Conservation (phyloP, 352 stramenopile genomes). For the Pilasporangium apinafurcum region DNA sequence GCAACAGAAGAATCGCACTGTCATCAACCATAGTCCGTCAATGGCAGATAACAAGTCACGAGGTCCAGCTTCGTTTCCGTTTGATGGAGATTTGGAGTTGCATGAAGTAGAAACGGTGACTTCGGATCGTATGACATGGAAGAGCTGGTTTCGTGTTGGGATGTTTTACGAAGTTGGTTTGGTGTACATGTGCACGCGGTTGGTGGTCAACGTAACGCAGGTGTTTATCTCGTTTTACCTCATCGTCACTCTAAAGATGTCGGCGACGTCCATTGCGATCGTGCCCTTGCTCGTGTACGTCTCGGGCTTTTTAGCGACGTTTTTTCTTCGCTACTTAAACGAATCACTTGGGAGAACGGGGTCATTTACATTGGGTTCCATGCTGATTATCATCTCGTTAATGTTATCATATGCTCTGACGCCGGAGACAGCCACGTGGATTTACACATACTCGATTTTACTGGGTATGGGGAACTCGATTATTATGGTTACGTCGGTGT, state of each 20-base stretch:
- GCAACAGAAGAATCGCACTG: constrained; percentile 9
- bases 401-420: constrained; percentile 54
- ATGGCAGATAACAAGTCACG: constrained; percentile 38
- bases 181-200: constrained; percentile 84
- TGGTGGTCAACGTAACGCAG: constrained; percentile 83
- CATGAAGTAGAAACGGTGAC: constrained; percentile 18
- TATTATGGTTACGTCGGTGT: constrained; percentile 86
- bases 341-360: constrained; percentile 57
- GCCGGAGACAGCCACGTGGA: constrained; percentile 48
- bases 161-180: constrained; percentile 87
- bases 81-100: constrained; percentile 41
- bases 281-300: constrained; percentile 81
- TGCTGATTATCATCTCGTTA: constrained; percentile 45
- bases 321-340: constrained; percentile 73
- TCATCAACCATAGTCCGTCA: constrained; percentile 40
- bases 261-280: constrained; percentile 74
- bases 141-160: constrained; percentile 59
- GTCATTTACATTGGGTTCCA: constrained; percentile 57
- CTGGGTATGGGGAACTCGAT: constrained; percentile 83
- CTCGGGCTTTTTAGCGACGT: constrained; percentile 74
- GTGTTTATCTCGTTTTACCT: constrained; percentile 87
- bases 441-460: constrained; percentile 65
- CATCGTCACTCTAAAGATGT: constrained; percentile 84
- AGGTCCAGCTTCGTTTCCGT: constrained; percentile 39
- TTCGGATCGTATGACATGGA: constrained; percentile 57